Conservation (phyloP, 768 basidiomycete genomes). For the Psilocybe subaeruginosa region DNA sequence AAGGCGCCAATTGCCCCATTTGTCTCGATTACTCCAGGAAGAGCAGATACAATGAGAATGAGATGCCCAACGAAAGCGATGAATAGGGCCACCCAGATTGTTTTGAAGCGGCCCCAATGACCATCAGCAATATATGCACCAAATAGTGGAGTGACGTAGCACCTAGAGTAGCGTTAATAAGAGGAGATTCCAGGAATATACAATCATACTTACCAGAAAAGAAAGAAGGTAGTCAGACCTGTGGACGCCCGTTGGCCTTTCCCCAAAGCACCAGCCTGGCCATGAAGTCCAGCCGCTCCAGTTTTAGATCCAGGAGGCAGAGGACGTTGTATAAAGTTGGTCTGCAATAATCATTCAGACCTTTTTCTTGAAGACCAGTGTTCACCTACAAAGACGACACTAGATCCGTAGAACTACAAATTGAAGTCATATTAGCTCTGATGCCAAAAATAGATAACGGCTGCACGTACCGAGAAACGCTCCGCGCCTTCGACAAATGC, state of each 20-base stretch:
- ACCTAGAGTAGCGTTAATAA: conserved; percentile 38
- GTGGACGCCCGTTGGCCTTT: conserved; percentile 72
- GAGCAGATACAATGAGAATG: conserved; percentile 62
- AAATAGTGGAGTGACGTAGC: conserved; percentile 66
- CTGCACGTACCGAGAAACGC: conserved; percentile 62
- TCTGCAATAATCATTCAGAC: conserved; percentile 35
- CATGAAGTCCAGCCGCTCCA: conserved; percentile 55
- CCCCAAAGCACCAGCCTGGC: conserved; percentile 70
- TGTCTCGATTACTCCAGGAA: conserved; percentile 68
- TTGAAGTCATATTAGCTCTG: conserved; percentile 12
- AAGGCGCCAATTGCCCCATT: conserved; percentile 54
- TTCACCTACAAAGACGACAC: conserved; percentile 49
- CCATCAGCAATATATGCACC: conserved; percentile 77
- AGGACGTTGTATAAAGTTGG: conserved; percentile 76
- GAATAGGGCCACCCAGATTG: conserved; percentile 61
- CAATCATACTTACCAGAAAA: conserved; percentile 58
- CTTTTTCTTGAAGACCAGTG: not conserved
- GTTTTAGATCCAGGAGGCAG: conserved; percentile 68
- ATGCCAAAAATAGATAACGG: not conserved
- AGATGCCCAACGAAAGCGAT: conserved; percentile 69
- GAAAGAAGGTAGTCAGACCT: conserved; percentile 71
- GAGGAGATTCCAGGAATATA: not conserved
- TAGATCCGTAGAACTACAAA: conserved; percentile 42
- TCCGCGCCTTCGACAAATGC: conserved; percentile 71
- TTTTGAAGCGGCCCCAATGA: conserved; percentile 73